These are phyloP conservation scores for Phlebiopsis flavidoalba DNA, from an alignment of 768 basidiomycete genomes.

Conservation along the genomic window DNA sequence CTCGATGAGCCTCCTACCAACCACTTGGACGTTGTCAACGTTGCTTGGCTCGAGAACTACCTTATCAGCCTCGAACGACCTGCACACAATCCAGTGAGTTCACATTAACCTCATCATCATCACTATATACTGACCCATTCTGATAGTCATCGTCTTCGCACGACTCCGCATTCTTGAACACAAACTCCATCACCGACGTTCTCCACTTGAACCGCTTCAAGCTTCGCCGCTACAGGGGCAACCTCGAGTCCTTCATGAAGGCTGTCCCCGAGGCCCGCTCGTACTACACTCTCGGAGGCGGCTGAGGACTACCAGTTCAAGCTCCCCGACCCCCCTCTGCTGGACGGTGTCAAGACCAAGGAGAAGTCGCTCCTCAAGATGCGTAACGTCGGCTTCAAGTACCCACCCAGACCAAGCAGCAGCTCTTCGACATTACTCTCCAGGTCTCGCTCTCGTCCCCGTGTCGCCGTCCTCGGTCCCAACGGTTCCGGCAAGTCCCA, in stretches of 20 bases:
- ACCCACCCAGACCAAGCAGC: conserved; percentile 80
- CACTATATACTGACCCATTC: neutral
- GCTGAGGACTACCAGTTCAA: conserved; percentile 98
- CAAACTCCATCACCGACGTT: conserved; percentile 96
- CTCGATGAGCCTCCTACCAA: conserved; percentile 96
- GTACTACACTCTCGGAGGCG: conserved; percentile 94
- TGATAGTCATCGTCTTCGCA: conserved; percentile 87
- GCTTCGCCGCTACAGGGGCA: conserved; percentile 91
- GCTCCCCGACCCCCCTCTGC: conserved; percentile 93
- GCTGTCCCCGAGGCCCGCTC: conserved; percentile 95
- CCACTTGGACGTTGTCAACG: conserved; percentile 95
- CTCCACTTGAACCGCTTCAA: conserved; percentile 99
- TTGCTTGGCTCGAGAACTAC: conserved; percentile 96
- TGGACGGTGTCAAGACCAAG: conserved; percentile 99
- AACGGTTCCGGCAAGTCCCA: conserved; percentile 99
- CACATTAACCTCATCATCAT: neutral
- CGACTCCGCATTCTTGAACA: conserved; percentile 96
- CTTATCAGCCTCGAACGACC: conserved; percentile 75
- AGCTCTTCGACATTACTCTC: conserved; percentile 90
- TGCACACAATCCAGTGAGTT: conserved; percentile 75
- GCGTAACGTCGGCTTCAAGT: conserved; percentile 97
- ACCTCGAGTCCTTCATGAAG: conserved; percentile 92
- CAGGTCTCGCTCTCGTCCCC: conserved; percentile 98
- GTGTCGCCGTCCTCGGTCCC: conserved; percentile 97
- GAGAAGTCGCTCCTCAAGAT: conserved; percentile 96